These are phyloP conservation scores for Lagenidium giganteum DNA, from an alignment of 352 stramenopile genomes.

Conservation along the genomic window DNA sequence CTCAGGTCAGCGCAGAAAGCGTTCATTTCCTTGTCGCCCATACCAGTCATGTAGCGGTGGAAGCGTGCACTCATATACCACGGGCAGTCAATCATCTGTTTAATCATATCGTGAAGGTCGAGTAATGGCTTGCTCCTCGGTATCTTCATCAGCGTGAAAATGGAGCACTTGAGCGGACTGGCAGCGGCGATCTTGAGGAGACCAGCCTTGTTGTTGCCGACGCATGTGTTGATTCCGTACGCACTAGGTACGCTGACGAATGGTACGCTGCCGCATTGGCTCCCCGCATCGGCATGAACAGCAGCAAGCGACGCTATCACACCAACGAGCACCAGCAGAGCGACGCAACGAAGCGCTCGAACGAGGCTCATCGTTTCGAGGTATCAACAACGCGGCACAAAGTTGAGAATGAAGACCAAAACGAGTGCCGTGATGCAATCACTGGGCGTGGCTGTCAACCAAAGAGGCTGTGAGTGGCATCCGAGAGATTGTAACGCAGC, in stretches of 20 bases:
- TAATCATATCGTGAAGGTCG: conserved; percentile 23
- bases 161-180: conserved; percentile 28
- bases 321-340: no score
- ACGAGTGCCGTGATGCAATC: no score
- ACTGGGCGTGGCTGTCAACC: no score
- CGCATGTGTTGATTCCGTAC: conserved; percentile 41
- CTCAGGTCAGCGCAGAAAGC: conserved; percentile 39
- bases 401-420: no score
- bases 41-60: conserved; percentile 38
- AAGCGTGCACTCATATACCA: conserved; percentile 28
- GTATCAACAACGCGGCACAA: no score
- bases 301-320: no score
- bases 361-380: no score
- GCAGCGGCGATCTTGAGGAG: conserved; percentile 25
- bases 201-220: conserved; percentile 37
- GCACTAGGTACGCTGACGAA: conserved; percentile 25
- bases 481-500: no score
- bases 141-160: conserved; percentile 29
- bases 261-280: conserved; percentile 2
- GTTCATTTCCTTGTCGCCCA: conserved; percentile 24
- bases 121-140: conserved; percentile 22
- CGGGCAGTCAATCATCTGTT: conserved; percentile 23
- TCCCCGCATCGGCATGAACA: no score
- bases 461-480: no score
- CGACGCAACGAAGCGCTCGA: no score